Evolutionary conservation across 805 yeast genomes (phyloP).

Genomic region (Monosporozyma siamensis): DNA sequence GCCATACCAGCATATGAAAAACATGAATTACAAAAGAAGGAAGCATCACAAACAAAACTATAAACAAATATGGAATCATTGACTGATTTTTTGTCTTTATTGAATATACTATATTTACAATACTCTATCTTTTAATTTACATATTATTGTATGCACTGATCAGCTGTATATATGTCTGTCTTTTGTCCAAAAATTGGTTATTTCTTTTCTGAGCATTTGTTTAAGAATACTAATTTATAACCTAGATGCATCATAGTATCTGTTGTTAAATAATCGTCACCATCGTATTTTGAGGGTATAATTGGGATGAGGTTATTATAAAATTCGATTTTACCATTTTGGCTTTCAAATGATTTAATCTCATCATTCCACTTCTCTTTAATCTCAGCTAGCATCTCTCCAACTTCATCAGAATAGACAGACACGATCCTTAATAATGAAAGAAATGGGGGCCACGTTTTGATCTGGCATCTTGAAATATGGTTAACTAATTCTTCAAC

Average conservation of each 20-base stretch:
- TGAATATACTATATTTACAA: no score
- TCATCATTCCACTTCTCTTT: conserved; percentile 13
- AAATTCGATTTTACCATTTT: conserved; percentile 5
- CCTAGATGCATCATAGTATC: conserved; percentile 9
- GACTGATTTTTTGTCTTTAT: no score
- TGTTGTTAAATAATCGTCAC: conserved; percentile 7
- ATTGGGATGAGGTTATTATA: conserved; percentile 8
- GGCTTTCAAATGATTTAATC: conserved; percentile 10
- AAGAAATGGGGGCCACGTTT: conserved; percentile 23
- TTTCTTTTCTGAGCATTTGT: background rate
- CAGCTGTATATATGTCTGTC: no score
- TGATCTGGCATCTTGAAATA: conserved; percentile 13
- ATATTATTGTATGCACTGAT: no score
- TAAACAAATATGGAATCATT: no score
- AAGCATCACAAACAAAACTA: background rate
- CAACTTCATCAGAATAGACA: background rate
- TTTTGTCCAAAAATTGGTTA: no score
- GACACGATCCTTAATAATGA: conserved; percentile 11
- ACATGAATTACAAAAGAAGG: conserved; percentile 23
- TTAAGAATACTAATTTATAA: conserved; percentile 8
- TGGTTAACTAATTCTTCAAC: conserved; percentile 6
- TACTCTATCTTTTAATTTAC: no score
- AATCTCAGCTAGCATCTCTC: background rate
- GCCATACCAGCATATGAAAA: conserved; percentile 61
- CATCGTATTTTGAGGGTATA: conserved; percentile 4